A percentile compares a stretch with the other conserved stretches of the same genome.
phyloP scores from a whole-genome alignment of 805 yeast species.

The Pichia eremophila region DNA sequence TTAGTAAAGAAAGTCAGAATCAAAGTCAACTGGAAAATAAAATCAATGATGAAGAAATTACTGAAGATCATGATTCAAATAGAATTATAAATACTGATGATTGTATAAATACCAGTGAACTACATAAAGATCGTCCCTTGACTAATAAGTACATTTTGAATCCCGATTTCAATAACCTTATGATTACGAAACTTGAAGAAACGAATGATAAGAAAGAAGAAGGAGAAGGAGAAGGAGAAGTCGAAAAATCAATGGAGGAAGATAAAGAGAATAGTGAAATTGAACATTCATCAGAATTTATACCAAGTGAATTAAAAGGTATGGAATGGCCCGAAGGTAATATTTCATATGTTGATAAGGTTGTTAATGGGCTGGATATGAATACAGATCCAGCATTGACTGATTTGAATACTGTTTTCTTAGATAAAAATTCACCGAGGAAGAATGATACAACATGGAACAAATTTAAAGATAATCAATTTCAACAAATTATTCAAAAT shows the following conservation, averaged over 20 bases:
- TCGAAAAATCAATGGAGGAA: too few species aligned
- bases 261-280: background rate
- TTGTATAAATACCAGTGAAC: background rate
- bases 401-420: conserved; percentile 19
- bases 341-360: background rate
- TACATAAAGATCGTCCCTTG: background rate
- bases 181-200: background rate
- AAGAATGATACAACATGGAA: conserved; percentile 24
- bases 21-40: too few species aligned
- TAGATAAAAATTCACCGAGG: conserved; percentile 10
- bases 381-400: conserved; percentile 8
- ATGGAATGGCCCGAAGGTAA: conserved; percentile 18
- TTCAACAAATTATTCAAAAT: conserved; percentile 12
- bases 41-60: too few species aligned
- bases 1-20: too few species aligned
- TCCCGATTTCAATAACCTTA: background rate
- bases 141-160: background rate
- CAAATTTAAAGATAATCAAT: conserved; percentile 18
- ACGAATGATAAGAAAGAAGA: too few species aligned
- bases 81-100: background rate
- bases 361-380: background rate
- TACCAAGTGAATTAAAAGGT: conserved; percentile 18
- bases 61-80: background rate
- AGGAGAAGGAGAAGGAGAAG: too few species aligned
- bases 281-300: background rate